phyloP scores from a whole-genome alignment of 345 rosid genomes.

The Murraya paniculata region DNA sequence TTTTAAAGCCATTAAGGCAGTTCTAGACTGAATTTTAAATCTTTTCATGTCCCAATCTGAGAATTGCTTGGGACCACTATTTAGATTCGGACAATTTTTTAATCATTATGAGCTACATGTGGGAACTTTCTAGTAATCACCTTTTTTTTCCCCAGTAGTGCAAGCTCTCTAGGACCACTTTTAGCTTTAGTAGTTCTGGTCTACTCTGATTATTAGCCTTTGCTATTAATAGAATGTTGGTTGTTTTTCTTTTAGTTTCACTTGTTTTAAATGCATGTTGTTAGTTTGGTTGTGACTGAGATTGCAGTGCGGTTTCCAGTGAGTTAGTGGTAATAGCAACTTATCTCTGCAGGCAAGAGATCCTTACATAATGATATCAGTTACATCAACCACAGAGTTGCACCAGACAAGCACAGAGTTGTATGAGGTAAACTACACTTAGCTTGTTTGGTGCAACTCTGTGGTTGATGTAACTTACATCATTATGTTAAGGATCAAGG shows the following conservation, averaged over 20 bases:
- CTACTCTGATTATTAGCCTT: slow-evolving; percentile 8
- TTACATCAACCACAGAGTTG: too few relatives aligned
- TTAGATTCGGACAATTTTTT: slow-evolving; percentile 1
- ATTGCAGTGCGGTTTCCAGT: not conserved
- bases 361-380: too few relatives aligned
- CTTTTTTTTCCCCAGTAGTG: not conserved
- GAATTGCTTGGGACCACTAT: slow-evolving; percentile 4
- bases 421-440: too few relatives aligned
- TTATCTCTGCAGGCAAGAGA: not conserved
- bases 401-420: too few relatives aligned
- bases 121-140: not conserved
- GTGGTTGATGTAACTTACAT: too few relatives aligned
- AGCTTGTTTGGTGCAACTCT: too few relatives aligned
- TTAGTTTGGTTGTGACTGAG: not conserved
- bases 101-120: not conserved
- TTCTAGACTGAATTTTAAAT: not conserved
- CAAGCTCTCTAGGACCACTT: slow-evolving; percentile 15
- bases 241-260: not conserved
- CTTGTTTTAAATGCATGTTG: not conserved
- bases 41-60: not conserved
- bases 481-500: too few relatives aligned
- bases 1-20: not conserved
- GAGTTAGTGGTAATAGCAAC: not conserved
- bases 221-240: not conserved
- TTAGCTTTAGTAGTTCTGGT: slow-evolving; percentile 13